These are phyloP conservation scores for Thalassiosira hispida DNA, from an alignment of 352 stramenopile species.

Conservation along the genomic window DNA sequence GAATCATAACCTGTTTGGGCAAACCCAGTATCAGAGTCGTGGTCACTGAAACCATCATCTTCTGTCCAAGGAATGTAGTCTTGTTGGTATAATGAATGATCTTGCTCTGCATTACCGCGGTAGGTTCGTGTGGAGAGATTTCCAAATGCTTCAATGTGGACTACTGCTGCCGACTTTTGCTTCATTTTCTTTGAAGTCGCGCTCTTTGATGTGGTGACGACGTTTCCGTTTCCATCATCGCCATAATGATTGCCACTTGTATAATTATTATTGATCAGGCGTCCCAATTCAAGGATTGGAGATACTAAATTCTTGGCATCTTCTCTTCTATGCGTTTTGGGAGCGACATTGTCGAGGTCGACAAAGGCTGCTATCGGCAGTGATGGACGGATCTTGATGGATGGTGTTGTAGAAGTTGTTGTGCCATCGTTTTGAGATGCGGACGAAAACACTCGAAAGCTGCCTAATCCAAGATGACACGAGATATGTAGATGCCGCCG, in stretches of 20 bases:
- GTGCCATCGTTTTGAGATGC: too few species aligned
- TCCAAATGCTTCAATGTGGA: constrained; percentile 5
- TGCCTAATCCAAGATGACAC: too few species aligned
- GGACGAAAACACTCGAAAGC: too few species aligned
- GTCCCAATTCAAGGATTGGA: background rate
- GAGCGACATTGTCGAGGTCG: constrained; percentile 4
- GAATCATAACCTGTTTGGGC: background rate
- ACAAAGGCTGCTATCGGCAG: constrained; percentile 7
- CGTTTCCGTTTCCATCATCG: background rate
- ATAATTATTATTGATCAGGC: constrained; percentile 4
- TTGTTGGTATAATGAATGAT: background rate
- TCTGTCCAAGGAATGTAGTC: too few species aligned
- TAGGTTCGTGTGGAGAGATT: background rate
- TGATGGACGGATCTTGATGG: background rate
- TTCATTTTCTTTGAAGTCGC: background rate
- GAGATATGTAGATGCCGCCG: too few species aligned
- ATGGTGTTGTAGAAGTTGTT: too few species aligned
- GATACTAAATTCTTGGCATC: background rate
- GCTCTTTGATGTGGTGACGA: background rate
- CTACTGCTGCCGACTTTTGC: background rate
- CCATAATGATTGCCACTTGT: background rate
- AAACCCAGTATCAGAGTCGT: too few species aligned
- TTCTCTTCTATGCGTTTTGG: background rate
- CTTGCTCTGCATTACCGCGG: background rate
- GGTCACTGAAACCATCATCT: too few species aligned